phyloP scores from a whole-genome alignment of 768 basidiomycete genomes.

The Coprinopsis sp. region DNA sequence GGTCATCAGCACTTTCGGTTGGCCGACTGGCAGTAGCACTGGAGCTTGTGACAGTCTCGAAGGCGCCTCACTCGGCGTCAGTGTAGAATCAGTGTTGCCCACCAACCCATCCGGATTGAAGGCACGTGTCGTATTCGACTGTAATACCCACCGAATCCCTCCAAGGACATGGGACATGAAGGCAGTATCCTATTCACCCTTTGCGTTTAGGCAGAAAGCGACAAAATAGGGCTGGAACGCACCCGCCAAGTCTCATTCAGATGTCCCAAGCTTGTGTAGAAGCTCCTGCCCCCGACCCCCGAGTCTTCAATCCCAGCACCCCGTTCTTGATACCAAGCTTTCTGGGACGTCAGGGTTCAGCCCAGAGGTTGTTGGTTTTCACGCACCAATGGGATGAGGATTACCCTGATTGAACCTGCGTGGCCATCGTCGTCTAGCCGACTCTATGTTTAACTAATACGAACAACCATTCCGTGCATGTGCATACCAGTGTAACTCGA shows the following conservation, averaged over 20 bases:
- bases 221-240: constrained; percentile 15
- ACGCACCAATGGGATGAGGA: constrained; percentile 73
- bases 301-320: constrained; percentile 58
- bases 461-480: not conserved
- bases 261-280: constrained; percentile 82
- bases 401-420: constrained; percentile 60
- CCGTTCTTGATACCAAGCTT: constrained; percentile 82
- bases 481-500: constrained; percentile 52
- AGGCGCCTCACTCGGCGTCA: not conserved
- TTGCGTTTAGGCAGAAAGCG: constrained; percentile 3
- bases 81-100: constrained; percentile 33
- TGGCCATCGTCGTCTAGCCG: constrained; percentile 38
- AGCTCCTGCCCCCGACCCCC: constrained; percentile 63
- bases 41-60: too few species aligned
- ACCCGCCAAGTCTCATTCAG: constrained; percentile 75
- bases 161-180: constrained; percentile 73
- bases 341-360: not conserved
- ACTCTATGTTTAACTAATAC: too few species aligned
- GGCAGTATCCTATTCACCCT: constrained; percentile 45
- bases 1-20: too few species aligned
- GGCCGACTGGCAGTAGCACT: too few species aligned
- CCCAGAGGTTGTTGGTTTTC: not conserved
- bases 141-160: constrained; percentile 70
- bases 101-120: constrained; percentile 59
- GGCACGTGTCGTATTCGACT: constrained; percentile 65